These are phyloP conservation scores for Pilatotrama ljubarskyi DNA, from an alignment of 768 basidiomycete species.

Conservation along the genomic window DNA sequence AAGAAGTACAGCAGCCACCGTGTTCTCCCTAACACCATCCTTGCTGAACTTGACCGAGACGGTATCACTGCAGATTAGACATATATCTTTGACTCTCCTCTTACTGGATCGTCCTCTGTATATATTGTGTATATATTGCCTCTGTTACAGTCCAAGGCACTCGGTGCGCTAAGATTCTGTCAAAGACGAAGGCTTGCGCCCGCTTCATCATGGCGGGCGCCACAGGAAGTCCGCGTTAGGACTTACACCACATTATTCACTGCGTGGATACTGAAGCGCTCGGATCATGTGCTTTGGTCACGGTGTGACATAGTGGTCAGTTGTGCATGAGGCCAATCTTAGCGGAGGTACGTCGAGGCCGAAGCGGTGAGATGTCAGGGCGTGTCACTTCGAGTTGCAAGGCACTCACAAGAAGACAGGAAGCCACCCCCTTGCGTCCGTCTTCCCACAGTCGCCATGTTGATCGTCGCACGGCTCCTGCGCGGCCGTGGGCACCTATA, in stretches of 20 bases:
- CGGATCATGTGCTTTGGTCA: background rate
- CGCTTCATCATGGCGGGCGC: no score
- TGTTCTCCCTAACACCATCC: background rate
- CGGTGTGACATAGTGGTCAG: background rate
- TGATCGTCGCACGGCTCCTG: no score
- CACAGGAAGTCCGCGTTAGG: background rate
- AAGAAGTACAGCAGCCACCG: constrained; percentile 12
- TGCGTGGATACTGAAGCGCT: background rate
- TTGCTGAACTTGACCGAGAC: background rate
- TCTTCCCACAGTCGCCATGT: no score
- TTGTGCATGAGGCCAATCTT: background rate
- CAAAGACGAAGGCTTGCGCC: no score
- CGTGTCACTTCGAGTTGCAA: no score
- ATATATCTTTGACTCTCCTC: background rate
- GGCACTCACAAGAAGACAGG: background rate
- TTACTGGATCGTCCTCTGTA: background rate
- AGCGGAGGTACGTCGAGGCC: no score
- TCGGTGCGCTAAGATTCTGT: no score
- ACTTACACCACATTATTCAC: background rate
- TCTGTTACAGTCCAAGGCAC: no score
- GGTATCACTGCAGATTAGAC: background rate
- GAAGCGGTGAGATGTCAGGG: no score
- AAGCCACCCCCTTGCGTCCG: no score
- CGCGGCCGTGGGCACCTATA: no score
- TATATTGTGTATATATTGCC: background rate